Evolutionary conservation across 2,329 filamentous ascomycete species (phyloP).

Genomic region (Rutstroemia sp.): DNA sequence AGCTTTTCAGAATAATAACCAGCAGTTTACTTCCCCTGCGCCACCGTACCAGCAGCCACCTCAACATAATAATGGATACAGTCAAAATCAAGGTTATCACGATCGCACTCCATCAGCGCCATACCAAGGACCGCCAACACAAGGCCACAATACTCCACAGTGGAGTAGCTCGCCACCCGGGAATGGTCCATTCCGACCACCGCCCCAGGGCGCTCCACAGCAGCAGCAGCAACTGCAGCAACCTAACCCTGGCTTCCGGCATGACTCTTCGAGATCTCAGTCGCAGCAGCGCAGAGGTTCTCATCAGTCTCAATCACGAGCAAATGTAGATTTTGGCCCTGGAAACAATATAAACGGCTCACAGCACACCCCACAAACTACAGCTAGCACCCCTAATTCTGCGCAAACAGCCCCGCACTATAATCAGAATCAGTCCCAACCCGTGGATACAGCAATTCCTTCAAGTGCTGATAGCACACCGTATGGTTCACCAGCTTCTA

Average conservation of each 20-base stretch:
- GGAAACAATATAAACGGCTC: background rate
- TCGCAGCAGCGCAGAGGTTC: constrained; percentile 1
- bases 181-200: background rate
- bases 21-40: constrained; percentile 12
- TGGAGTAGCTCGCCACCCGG: constrained; percentile 3
- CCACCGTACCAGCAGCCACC: constrained; percentile 8
- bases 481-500: constrained; percentile 7
- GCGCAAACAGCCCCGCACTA: constrained; percentile 2
- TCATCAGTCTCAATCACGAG: constrained; percentile 6
- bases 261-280: constrained; percentile 2
- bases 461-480: constrained; percentile 18
- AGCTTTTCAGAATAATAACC: constrained; percentile 10
- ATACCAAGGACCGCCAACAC: background rate
- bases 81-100: constrained; percentile 4
- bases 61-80: constrained; percentile 11
- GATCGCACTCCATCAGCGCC: background rate
- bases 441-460: constrained; percentile 1
- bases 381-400: background rate
- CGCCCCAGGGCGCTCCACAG: constrained; percentile 2
- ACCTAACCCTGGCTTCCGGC: background rate
- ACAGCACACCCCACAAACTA: background rate
- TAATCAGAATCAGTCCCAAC: constrained; percentile 6
- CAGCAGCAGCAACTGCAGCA: background rate
- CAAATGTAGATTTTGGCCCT: constrained; percentile 5
- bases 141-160: background rate